Evolutionary conservation across 2,329 filamentous ascomycete species (phyloP).

Genomic region (Neurospora sp.): DNA sequence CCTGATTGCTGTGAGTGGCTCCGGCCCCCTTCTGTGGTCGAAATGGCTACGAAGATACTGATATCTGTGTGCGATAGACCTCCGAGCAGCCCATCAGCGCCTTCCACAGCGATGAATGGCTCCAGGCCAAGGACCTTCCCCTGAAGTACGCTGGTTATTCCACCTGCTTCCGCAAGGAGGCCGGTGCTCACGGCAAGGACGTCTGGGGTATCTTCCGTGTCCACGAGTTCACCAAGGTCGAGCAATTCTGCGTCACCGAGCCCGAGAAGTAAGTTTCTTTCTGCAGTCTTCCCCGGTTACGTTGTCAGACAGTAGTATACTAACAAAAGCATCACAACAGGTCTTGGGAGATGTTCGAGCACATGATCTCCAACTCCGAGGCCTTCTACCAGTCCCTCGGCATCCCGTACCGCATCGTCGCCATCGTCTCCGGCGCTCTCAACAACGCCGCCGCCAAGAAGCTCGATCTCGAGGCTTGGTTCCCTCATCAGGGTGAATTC

Average conservation of each 20-base stretch:
- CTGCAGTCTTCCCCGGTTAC: background rate
- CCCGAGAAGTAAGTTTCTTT: constrained; percentile 18
- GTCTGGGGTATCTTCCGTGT: constrained; percentile 98
- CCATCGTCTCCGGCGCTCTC: constrained; percentile 91
- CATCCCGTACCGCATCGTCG: constrained; percentile 83
- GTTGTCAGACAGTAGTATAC: background rate
- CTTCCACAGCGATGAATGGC: constrained; percentile 89
- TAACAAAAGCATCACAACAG: background rate
- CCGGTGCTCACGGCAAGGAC: constrained; percentile 61
- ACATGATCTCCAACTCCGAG: constrained; percentile 85
- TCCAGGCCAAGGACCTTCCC: constrained; percentile 73
- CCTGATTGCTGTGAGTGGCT: constrained; percentile 39
- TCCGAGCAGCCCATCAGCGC: constrained; percentile 92
- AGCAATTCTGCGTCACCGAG: constrained; percentile 36
- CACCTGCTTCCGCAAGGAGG: constrained; percentile 93
- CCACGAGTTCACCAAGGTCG: constrained; percentile 87
- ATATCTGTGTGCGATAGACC: constrained; percentile 31
- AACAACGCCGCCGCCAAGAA: constrained; percentile 86
- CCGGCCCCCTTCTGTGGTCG: background rate
- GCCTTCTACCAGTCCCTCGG: constrained; percentile 89
- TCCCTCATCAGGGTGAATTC: constrained; percentile 90
- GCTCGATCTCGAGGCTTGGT: constrained; percentile 93
- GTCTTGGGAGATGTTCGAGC: constrained; percentile 86
- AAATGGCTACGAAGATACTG: background rate
- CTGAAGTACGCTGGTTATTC: constrained; percentile 77